Base-by-base conservation (phyloP, 495 filamentous ascomycete species). In the Thermothielavioides terrestris region DNA sequence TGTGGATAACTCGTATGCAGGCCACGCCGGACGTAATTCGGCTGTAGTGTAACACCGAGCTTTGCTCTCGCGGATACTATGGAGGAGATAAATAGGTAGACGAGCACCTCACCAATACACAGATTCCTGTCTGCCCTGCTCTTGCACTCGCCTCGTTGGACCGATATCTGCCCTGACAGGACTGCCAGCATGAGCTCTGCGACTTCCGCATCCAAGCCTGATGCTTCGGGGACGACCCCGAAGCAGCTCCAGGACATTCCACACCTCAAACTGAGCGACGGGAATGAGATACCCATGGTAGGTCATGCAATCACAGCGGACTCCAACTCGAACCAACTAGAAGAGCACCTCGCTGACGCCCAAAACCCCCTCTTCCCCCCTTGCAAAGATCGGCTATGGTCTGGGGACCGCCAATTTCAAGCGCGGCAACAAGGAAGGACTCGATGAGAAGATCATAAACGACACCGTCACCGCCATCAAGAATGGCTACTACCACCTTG, bases 401-500 rank as follows among this genome's bases (percentile, higher is more conserved):
- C 78, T 75, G 3, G 75, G 76, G 15, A 71, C 73, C 1, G 72
- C 72, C 12, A 69, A 67, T 22, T 64, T 50, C 22, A 72, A 71
- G 37, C 65, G 57, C 20, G 58, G 58, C 10, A 52, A 63, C 46
- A 61, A 36, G 9, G 60, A 66, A 37, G 57, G 62, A 15, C 57
- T 79, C 41, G 75, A 83, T 55, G 65, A 75, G 30, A 64, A 66
- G 1, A 62, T 81, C 31, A 68, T 88, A 25, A 76, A 83, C 6
- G 66, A 73, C 12, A 73, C 82, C n/a, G 77, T 87, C 39, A 77
- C 67, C 23, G 86, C 88, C 4, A 78, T 89, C 53, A 77, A 78
- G 40, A 65, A 79, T 27, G 87, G 85, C 21, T 94, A 84, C 65
- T 65, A 71, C 46, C 87, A 94, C 57, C 71, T 91, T 15, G 89